A percentile compares a stretch with the other conserved stretches of the same genome.
Evolutionary conservation across 768 basidiomycete genomes (phyloP).

Genomic region (Trametes cubensis): DNA sequence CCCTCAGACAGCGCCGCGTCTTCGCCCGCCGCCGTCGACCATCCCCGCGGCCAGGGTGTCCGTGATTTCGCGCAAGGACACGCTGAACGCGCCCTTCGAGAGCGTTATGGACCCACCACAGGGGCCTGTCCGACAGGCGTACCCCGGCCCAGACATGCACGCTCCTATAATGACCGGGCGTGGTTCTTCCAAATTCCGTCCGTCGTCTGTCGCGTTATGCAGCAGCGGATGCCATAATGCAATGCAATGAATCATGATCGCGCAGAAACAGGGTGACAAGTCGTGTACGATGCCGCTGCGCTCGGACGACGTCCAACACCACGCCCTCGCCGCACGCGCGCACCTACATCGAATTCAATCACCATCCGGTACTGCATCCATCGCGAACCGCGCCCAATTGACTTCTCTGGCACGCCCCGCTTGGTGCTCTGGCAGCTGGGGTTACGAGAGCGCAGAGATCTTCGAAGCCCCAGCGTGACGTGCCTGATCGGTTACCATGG

Average conservation of each 20-base stretch:
- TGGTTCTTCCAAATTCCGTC: too few species aligned
- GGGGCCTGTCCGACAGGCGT: too few species aligned
- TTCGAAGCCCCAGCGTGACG: not conserved
- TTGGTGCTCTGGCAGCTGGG: not conserved
- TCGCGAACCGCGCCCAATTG: not conserved
- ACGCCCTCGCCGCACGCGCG: conserved; percentile 4
- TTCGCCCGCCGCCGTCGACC: too few species aligned
- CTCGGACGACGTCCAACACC: conserved; percentile 14
- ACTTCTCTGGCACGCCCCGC: not conserved
- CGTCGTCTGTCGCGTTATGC: too few species aligned
- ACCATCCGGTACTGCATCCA: not conserved
- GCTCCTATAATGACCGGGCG: not conserved
- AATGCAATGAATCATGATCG: conserved; percentile 8
- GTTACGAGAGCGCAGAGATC: not conserved
- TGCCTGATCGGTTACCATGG: conserved; percentile 21
- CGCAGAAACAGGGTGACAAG: conserved; percentile 19
- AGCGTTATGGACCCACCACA: too few species aligned
- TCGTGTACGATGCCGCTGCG: conserved; percentile 13
- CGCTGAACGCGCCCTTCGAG: too few species aligned
- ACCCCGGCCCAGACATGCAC: not conserved
- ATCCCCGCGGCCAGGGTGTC: too few species aligned
- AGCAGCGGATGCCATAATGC: too few species aligned
- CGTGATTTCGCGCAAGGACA: too few species aligned
- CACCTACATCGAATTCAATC: not conserved
- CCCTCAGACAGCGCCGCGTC: too few species aligned